Evolutionary conservation across 2,329 filamentous ascomycete genomes (phyloP).

Genomic region (Eutypa lata): DNA sequence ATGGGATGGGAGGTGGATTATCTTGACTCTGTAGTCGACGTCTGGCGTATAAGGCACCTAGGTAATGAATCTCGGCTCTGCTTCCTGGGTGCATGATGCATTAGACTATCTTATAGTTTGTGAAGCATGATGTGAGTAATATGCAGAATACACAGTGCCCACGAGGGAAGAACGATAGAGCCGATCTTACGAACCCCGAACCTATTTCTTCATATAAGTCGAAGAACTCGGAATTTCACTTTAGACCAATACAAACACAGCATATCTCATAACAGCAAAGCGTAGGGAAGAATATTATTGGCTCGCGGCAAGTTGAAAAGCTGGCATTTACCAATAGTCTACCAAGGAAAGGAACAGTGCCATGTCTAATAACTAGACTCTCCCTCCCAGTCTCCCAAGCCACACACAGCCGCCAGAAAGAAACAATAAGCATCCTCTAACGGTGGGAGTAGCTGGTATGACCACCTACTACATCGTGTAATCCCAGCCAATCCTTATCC

Average conservation of each 20-base stretch:
- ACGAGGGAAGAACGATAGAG: no score
- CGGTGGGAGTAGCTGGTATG: background rate
- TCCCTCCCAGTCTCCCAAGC: background rate
- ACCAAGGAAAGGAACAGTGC: background rate
- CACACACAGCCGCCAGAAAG: background rate
- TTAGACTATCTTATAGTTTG: no score
- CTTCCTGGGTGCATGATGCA: no score
- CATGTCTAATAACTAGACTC: background rate
- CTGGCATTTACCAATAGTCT: background rate
- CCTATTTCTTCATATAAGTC: no score
- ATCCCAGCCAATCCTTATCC: background rate
- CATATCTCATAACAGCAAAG: background rate
- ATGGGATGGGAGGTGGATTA: slow-evolving; percentile 47
- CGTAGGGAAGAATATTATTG: background rate
- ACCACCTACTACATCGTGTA: background rate
- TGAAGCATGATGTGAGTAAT: no score
- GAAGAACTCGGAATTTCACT: no score
- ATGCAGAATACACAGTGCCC: no score
- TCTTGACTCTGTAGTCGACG: no score
- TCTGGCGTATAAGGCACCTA: no score
- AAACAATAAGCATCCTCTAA: background rate
- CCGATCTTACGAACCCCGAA: no score
- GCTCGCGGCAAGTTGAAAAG: background rate
- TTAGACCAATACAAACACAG: no score
- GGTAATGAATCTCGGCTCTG: no score